Percentiles rank a stretch among this genome's conserved stretches.
Conservation (phyloP, 345 rosid genomes). For the Pseudoturritis turrita region DNA sequence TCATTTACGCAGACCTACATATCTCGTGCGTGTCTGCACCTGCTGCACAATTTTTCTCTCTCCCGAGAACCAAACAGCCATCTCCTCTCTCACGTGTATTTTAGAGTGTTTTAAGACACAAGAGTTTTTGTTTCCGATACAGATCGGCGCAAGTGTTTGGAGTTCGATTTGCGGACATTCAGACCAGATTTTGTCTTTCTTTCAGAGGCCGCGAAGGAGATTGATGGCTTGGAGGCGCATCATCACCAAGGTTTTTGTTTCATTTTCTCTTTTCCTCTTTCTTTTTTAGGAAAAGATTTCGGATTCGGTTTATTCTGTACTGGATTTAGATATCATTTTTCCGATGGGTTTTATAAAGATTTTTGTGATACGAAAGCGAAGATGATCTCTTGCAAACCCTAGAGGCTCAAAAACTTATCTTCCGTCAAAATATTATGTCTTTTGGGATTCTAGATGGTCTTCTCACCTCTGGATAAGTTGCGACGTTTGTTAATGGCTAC, state of each 20-base stretch:
- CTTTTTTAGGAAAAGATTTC: background rate
- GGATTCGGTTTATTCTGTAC: background rate
- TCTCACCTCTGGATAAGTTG: background rate
- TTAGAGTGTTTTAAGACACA: background rate
- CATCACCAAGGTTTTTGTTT: slow-evolving; percentile 57
- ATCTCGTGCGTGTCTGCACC: slow-evolving; percentile 24
- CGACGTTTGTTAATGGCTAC: background rate
- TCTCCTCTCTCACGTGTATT: background rate
- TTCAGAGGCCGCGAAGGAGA: slow-evolving; percentile 10
- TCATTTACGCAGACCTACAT: background rate
- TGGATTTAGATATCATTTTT: background rate
- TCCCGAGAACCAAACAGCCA: slow-evolving; percentile 27
- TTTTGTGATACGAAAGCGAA: background rate
- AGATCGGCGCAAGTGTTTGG: slow-evolving; percentile 1
- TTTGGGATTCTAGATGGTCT: background rate
- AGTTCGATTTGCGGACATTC: background rate
- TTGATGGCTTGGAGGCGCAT: slow-evolving; percentile 91
- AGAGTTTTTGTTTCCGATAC: background rate
- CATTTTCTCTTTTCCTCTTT: background rate
- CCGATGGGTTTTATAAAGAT: background rate
- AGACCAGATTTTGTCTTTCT: slow-evolving; percentile 6
- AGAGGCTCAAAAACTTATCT: background rate
- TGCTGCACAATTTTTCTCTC: slow-evolving; percentile 24
- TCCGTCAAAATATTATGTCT: background rate
- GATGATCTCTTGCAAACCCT: slow-evolving; percentile 9